These are phyloP conservation scores for Trichoderma reesei DNA, from an alignment of 495 filamentous ascomycete genomes.

Conservation along the genomic window DNA sequence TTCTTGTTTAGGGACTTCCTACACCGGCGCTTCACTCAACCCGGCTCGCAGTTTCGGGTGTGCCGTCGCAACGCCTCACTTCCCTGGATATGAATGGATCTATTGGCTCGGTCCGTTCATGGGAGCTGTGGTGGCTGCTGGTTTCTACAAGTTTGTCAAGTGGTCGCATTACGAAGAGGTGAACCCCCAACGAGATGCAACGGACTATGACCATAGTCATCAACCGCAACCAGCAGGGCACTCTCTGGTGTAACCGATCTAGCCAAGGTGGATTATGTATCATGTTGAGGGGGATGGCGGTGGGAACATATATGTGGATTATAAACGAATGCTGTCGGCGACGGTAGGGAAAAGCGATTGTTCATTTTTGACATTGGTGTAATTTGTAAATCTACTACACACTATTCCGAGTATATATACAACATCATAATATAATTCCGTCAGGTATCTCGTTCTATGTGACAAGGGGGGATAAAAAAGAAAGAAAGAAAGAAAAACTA, in stretches of 20 bases:
- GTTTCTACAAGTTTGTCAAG: slow-evolving; percentile 57
- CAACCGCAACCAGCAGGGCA: background rate
- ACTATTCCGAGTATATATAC: too few species aligned
- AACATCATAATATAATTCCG: too few species aligned
- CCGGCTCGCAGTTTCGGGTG: slow-evolving; percentile 44
- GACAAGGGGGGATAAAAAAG: background rate
- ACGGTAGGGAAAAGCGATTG: too few species aligned
- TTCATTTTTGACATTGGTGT: too few species aligned
- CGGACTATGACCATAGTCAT: background rate
- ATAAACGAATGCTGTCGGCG: too few species aligned
- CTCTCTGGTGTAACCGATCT: background rate
- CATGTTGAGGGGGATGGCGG: too few species aligned
- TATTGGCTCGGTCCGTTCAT: slow-evolving; percentile 59
- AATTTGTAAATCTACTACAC: background rate
- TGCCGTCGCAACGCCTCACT: slow-evolving; percentile 32
- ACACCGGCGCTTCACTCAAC: slow-evolving; percentile 47
- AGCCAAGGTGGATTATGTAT: background rate
- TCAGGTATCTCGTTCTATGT: background rate
- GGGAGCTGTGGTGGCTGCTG: slow-evolving; percentile 53
- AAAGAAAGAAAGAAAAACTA: too few species aligned
- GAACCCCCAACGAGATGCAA: slow-evolving; percentile 60
- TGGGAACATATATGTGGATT: too few species aligned
- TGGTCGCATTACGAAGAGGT: slow-evolving; percentile 61
- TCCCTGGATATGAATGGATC: slow-evolving; percentile 44
- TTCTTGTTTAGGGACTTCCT: slow-evolving; percentile 39